Evolutionary conservation across 176 grass and related monocot species (phyloP).

Genomic region (Tillandsia fasciculata): DNA sequence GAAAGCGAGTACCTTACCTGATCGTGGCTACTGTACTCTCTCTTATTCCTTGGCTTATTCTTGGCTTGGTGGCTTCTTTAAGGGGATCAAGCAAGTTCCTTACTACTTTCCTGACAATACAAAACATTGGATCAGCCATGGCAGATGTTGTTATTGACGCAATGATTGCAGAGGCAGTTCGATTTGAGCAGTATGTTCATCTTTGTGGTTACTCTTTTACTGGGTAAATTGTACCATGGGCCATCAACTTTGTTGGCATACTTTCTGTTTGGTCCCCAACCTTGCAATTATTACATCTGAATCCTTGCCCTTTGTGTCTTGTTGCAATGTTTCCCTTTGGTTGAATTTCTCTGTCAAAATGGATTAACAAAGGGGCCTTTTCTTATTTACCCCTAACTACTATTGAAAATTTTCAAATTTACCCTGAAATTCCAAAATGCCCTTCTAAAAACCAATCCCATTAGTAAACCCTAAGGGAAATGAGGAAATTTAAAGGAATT

Average conservation of each 20-base stretch:
- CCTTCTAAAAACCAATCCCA: too few relatives aligned
- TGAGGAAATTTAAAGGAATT: too few relatives aligned
- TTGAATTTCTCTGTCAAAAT: too few relatives aligned
- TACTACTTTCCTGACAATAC: constrained; percentile 42
- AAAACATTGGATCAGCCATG: constrained; percentile 72
- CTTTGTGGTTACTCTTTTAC: constrained; percentile 7
- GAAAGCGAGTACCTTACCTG: constrained; percentile 56
- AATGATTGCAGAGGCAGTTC: constrained; percentile 76
- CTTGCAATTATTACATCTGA: too few relatives aligned
- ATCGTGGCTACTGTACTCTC: constrained; percentile 57
- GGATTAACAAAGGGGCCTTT: neutral
- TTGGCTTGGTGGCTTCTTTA: constrained; percentile 39
- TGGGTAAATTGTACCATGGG: too few relatives aligned
- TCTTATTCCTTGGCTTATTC: constrained; percentile 49
- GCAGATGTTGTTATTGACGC: constrained; percentile 81
- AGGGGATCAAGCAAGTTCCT: constrained; percentile 48
- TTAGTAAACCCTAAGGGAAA: too few relatives aligned
- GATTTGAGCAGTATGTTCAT: constrained; percentile 36
- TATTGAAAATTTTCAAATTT: too few relatives aligned
- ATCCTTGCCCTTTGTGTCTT: too few relatives aligned
- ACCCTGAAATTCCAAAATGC: neutral
- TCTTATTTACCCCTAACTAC: too few relatives aligned
- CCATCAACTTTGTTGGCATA: too few relatives aligned
- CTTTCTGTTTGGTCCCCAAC: too few relatives aligned
- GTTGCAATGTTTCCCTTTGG: too few relatives aligned